Percentiles rank a stretch among this genome's conserved stretches.
Evolutionary conservation across 768 basidiomycete species (phyloP).

Genomic region (Leccinum obscurum): DNA sequence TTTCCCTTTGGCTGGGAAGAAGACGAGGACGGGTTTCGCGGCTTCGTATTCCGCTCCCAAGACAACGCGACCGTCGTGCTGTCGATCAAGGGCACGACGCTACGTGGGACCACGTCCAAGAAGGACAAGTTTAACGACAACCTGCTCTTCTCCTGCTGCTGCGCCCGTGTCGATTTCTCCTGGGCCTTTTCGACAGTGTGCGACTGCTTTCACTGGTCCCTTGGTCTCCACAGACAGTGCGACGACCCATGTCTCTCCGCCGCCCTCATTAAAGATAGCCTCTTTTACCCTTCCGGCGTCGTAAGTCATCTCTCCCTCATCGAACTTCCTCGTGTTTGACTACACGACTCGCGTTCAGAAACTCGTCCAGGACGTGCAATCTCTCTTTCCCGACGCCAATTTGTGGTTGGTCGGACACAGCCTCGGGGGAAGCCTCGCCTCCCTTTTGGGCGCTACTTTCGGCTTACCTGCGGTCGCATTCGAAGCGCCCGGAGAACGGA

Average conservation of each 20-base stretch:
- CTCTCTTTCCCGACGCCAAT: conserved; percentile 55
- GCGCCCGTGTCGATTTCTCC: conserved; percentile 83
- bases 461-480: conserved; percentile 65
- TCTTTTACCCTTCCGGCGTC: conserved; percentile 91
- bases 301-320: conserved; percentile 43
- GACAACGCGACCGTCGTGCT: conserved; percentile 84
- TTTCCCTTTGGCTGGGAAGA: conserved; percentile 82
- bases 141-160: conserved; percentile 88
- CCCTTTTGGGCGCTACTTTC: conserved; percentile 63
- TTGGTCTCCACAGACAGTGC: conserved; percentile 65
- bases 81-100: conserved; percentile 87
- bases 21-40: conserved; percentile 73
- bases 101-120: conserved; percentile 82
- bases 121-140: conserved; percentile 95
- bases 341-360: conserved; percentile 35
- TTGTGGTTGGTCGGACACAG: conserved; percentile 65
- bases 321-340: background rate
- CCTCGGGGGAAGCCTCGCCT: conserved; percentile 64
- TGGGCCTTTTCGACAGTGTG: conserved; percentile 89
- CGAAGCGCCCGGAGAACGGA: conserved; percentile 63
- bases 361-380: conserved; percentile 56
- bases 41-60: conserved; percentile 80
- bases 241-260: conserved; percentile 79
- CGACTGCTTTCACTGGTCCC: conserved; percentile 62
- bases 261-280: conserved; percentile 81